Conservation (phyloP, 257 asterid genomes). For the Solanum bulbocastanum region DNA sequence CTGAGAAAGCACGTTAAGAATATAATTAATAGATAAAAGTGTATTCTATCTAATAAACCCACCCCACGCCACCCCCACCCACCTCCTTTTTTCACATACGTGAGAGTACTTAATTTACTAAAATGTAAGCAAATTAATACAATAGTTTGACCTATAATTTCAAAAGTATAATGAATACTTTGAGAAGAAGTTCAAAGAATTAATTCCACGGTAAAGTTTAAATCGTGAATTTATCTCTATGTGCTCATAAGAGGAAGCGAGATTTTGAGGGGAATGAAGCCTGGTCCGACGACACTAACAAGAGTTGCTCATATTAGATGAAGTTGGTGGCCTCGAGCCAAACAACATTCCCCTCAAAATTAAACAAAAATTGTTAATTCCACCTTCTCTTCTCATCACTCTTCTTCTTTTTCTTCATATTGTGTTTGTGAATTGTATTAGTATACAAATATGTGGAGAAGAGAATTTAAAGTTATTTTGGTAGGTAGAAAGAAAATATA, state of each 20-base stretch:
- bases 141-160: not conserved
- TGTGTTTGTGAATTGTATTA: not conserved
- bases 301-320: constrained; percentile 12
- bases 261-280: constrained; percentile 97
- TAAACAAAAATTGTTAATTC: constrained; percentile 18
- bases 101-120: not conserved
- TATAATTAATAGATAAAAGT: not conserved
- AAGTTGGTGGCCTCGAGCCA: constrained; percentile 78
- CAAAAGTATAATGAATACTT: not conserved
- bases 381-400: constrained; percentile 3
- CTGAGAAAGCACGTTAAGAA: not conserved
- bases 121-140: not conserved
- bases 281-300: constrained; percentile 78
- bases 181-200: too few species aligned
- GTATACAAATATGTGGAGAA: not conserved
- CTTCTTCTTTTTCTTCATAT: not conserved
- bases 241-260: constrained; percentile 24
- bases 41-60: not conserved
- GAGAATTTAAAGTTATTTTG: not conserved
- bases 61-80: too few species aligned
- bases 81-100: not conserved
- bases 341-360: constrained; percentile 94
- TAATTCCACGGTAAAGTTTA: not conserved
- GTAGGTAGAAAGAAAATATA: not conserved
- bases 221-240: not conserved